Evolutionary conservation across 2,329 filamentous ascomycete species (phyloP).

Genomic region (Myriangium duriaei): DNA sequence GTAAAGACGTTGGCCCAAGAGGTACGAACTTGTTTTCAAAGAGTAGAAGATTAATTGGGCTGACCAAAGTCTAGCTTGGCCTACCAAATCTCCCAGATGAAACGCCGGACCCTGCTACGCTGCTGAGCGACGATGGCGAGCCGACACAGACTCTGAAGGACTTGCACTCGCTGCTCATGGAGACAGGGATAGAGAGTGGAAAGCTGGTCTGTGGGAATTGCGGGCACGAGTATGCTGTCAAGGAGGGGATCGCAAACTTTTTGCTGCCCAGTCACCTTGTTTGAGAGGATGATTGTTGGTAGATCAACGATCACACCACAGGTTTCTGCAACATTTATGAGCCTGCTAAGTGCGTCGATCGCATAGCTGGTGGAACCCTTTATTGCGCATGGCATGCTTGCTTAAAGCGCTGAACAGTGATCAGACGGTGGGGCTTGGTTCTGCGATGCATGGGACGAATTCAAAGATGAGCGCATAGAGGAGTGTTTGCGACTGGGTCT

Average conservation of each 20-base stretch:
- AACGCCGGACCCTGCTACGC: constrained; percentile 22
- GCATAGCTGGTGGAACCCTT: too few relatives aligned
- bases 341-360: too few relatives aligned
- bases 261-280: constrained; percentile 86
- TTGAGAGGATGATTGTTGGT: too few relatives aligned
- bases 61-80: constrained; percentile 48
- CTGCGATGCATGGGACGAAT: too few relatives aligned
- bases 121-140: constrained; percentile 44
- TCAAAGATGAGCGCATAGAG: too few relatives aligned
- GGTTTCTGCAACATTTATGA: too few relatives aligned
- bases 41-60: neutral
- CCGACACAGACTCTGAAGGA: constrained; percentile 58
- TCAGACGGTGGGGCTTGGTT: too few relatives aligned
- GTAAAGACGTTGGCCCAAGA: constrained; percentile 64
- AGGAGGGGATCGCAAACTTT: constrained; percentile 95
- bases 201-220: constrained; percentile 85
- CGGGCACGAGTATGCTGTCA: constrained; percentile 84
- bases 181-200: constrained; percentile 82
- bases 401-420: too few relatives aligned
- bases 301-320: too few relatives aligned
- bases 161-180: constrained; percentile 68
- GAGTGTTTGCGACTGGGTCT: too few relatives aligned
- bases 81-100: constrained; percentile 55
- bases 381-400: too few relatives aligned
- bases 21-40: constrained; percentile 32